phyloP scores from a whole-genome alignment of 2,329 filamentous ascomycete genomes.

The Emydomyces testavorans region DNA sequence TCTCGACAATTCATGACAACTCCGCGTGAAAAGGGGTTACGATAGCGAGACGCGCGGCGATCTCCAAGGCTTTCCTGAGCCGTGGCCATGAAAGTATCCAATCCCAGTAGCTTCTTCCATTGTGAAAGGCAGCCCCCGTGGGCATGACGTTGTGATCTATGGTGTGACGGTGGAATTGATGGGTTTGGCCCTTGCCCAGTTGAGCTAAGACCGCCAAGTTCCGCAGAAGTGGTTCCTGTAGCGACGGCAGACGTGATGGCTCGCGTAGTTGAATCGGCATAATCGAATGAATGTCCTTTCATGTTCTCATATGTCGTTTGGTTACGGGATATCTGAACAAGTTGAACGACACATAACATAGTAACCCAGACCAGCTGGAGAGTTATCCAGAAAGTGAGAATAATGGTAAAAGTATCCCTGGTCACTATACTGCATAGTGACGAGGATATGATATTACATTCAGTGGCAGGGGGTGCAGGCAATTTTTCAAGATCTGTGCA shows the following conservation, averaged over 20 bases:
- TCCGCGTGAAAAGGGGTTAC: slow-evolving; percentile 78
- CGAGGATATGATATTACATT: slow-evolving; percentile 67
- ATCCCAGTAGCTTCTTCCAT: slow-evolving; percentile 73
- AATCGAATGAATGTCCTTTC: slow-evolving; percentile 58
- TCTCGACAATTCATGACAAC: slow-evolving; percentile 83
- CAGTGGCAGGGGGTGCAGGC: slow-evolving; percentile 37
- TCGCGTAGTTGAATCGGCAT: slow-evolving; percentile 42
- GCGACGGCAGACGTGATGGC: slow-evolving; percentile 58
- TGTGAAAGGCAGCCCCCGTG: slow-evolving; percentile 59
- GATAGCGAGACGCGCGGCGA: slow-evolving; percentile 40
- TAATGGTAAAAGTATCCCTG: slow-evolving; percentile 70
- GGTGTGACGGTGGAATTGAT: slow-evolving; percentile 38
- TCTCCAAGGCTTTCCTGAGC: slow-evolving; percentile 59
- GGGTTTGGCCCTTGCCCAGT: slow-evolving; percentile 55
- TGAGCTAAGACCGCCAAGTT: slow-evolving; percentile 58
- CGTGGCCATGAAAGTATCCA: slow-evolving; percentile 89
- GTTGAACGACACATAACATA: slow-evolving; percentile 93
- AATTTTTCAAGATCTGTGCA: slow-evolving; percentile 52
- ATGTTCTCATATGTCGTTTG: slow-evolving; percentile 97
- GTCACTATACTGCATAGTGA: slow-evolving; percentile 64
- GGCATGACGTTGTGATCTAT: slow-evolving; percentile 38
- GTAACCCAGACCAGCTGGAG: slow-evolving; percentile 88
- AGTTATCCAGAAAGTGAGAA: slow-evolving; percentile 65
- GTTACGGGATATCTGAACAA: slow-evolving; percentile 80
- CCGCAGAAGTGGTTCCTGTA: slow-evolving; percentile 52